Evolutionary conservation across 225 moss, liverwort and hornwort species (phyloP), one percentile per base, ranked within the genome.

Genomic region (Rhytidiadelphus loreus): DNA sequence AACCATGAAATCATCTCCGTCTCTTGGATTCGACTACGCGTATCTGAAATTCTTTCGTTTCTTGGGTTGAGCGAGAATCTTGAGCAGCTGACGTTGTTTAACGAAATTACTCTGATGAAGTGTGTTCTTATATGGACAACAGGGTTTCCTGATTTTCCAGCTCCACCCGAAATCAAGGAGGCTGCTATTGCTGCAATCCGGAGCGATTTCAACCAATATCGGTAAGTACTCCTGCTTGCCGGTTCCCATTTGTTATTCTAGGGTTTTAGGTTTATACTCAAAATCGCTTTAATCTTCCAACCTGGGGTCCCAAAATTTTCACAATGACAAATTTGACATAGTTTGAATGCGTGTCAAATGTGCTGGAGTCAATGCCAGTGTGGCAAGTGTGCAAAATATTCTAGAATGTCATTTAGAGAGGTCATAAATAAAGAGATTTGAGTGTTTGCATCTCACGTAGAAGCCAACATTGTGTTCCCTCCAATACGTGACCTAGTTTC

Each of bases 71-170:
- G 43, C 28, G 77, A 76, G 68, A 76, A 58, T 56, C 30, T 58
- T 59, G 80, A 82, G 48, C 37, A 64, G 33, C 58, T 66, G 80
- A 16, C 24, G 66, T 32, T 58, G 16, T 72, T 19, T 84, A 16
- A 58, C 29, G 64, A 33, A 41, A 25, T 58, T 43, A 25, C 52
- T 72, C 37, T 87, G 24, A 87, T 60, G 44, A 63, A 78, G 60
- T 46, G 43, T 80, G 39, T 63, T 83, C 32, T 44, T n/a, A 29
- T 23, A 3, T 80, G 73, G 55, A 60, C 80, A 56, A 41, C 90
- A 98, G 97, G 98, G 53, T 96, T 98, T 87, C 98, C 98, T n/a
- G 96, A 98, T 89, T 97, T 98, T 91, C 90, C 97, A 86, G 96
- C 98, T 83, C 95, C 97, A 43, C 55, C 88, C 73, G 90, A 90